Evolutionary conservation across 1,139 yeast genomes (phyloP).

Genomic region (Taphrina populina): DNA sequence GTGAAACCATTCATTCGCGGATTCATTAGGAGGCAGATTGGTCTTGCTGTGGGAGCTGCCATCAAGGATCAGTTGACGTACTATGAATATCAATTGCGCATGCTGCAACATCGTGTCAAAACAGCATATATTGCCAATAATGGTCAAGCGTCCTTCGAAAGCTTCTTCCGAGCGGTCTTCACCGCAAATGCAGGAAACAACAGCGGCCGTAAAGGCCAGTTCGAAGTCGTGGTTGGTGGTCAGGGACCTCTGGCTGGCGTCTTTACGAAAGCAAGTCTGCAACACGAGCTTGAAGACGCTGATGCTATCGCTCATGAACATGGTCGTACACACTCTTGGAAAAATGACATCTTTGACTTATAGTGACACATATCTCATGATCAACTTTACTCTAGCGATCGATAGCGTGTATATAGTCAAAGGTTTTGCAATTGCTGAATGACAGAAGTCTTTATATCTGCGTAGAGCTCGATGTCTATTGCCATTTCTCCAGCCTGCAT

Average conservation of each 20-base stretch:
- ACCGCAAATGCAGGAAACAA: conserved; percentile 24
- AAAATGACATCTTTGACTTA: conserved; percentile 24
- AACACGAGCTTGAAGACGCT: conserved; percentile 27
- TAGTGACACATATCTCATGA: neutral
- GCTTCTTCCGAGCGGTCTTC: conserved; percentile 30
- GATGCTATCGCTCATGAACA: conserved; percentile 27
- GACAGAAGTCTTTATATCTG: too few species aligned
- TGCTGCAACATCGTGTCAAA: conserved; percentile 33
- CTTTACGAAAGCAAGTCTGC: conserved; percentile 26
- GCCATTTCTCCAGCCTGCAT: too few species aligned
- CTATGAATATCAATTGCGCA: conserved; percentile 27
- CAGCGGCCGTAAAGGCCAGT: conserved; percentile 22
- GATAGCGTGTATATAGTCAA: too few species aligned
- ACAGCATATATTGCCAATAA: conserved; percentile 32
- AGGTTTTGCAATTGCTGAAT: too few species aligned
- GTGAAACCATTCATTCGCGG: conserved; percentile 30
- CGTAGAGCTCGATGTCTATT: too few species aligned
- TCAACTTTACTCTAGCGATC: neutral
- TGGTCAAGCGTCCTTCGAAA: conserved; percentile 32
- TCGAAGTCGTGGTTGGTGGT: conserved; percentile 25
- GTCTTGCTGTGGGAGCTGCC: conserved; percentile 21
- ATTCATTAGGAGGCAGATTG: conserved; percentile 30
- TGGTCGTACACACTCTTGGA: conserved; percentile 29
- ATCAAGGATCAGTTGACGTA: conserved; percentile 23
- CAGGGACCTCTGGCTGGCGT: conserved; percentile 26